Percentiles rank a stretch among this genome's conserved stretches.
Conservation (phyloP, 768 basidiomycete species). For the Lentinus brumalis region DNA sequence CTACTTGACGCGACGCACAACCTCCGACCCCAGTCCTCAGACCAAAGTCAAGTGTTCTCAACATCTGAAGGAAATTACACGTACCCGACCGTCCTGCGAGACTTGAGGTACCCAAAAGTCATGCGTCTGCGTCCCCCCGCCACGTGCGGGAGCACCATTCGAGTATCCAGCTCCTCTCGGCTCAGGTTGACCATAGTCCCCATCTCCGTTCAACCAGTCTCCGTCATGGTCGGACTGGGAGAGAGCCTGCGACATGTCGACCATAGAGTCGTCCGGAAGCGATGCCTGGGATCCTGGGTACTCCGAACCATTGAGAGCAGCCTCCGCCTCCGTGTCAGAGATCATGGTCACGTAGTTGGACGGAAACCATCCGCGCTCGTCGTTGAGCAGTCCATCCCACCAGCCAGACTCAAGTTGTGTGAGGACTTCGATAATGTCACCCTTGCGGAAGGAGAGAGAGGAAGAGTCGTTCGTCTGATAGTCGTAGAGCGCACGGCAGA, state of each 20-base stretch:
- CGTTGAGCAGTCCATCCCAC: slow-evolving; percentile 95
- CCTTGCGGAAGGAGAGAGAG: slow-evolving; percentile 82
- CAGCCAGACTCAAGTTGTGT: slow-evolving; percentile 91
- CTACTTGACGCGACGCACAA: too few relatives aligned
- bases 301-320: slow-evolving; percentile 56
- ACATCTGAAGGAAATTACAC: slow-evolving; percentile 20
- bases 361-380: slow-evolving; percentile 95
- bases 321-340: slow-evolving; percentile 79
- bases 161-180: slow-evolving; percentile 15
- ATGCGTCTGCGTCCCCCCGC: slow-evolving; percentile 45
- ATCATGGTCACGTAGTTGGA: slow-evolving; percentile 90
- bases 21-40: too few relatives aligned
- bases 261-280: slow-evolving; percentile 35
- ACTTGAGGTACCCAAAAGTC: slow-evolving; percentile 94
- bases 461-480: slow-evolving; percentile 87
- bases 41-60: too few relatives aligned
- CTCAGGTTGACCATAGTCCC: slow-evolving; percentile 28
- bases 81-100: slow-evolving; percentile 79
- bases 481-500: slow-evolving; percentile 92
- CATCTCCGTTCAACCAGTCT: slow-evolving; percentile 58
- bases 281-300: slow-evolving; percentile 21
- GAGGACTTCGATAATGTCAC: slow-evolving; percentile 93
- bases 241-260: slow-evolving; percentile 48
- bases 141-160: slow-evolving; percentile 26
- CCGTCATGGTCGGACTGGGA: slow-evolving; percentile 45